phyloP scores from a whole-genome alignment of 495 filamentous ascomycete species.

The Aspergillus carlsbadensis region DNA sequence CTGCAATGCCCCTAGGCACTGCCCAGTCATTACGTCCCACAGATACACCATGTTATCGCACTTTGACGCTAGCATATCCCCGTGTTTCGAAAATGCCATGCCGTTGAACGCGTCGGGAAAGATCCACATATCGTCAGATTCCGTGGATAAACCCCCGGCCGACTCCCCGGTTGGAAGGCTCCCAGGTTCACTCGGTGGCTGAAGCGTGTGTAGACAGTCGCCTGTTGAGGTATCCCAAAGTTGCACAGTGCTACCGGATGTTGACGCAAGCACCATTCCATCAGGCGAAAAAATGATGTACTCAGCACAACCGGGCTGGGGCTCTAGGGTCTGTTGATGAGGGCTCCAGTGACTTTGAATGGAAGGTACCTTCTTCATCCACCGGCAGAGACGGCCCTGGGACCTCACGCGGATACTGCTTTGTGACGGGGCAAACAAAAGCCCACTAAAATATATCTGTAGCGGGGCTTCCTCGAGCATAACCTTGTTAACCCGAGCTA shows the following conservation, averaged over 20 bases:
- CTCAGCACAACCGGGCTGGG: neutral
- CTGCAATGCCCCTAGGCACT: neutral
- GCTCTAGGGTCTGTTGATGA: conserved; percentile 10
- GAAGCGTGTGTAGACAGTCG: conserved; percentile 6
- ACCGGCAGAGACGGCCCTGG: neutral
- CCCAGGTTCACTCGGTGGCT: neutral
- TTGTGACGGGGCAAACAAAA: conserved; percentile 33
- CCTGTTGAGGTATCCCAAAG: conserved; percentile 6
- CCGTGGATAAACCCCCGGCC: too few species aligned
- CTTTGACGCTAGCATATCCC: conserved; percentile 17
- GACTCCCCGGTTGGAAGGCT: neutral
- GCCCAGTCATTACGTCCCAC: conserved; percentile 22
- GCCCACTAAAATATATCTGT: conserved; percentile 23
- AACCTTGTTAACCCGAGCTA: conserved; percentile 25
- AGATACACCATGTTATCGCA: conserved; percentile 21
- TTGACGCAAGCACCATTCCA: conserved; percentile 1
- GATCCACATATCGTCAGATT: too few species aligned
- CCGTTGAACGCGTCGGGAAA: neutral
- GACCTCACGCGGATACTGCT: neutral
- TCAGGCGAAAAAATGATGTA: conserved; percentile 7
- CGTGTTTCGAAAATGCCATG: conserved; percentile 3
- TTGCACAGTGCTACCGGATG: neutral
- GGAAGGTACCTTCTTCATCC: neutral
- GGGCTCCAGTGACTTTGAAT: conserved; percentile 4
- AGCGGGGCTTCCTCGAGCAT: conserved; percentile 31